phyloP scores from a whole-genome alignment of 2,329 filamentous ascomycete species.

The Fusarium penzigii region DNA sequence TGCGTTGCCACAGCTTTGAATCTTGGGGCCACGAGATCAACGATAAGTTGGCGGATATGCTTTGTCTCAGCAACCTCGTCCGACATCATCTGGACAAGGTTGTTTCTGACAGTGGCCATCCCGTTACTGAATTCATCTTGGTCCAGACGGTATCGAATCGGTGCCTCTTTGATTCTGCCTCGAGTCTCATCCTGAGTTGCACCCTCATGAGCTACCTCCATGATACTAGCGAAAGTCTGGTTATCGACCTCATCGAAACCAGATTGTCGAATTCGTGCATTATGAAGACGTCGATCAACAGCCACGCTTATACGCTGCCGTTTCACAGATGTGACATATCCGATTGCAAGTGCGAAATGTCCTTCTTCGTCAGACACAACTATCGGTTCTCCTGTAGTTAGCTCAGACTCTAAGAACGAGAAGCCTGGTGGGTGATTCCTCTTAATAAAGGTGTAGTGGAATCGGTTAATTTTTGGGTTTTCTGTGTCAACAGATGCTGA shows the following conservation, averaged over 20 bases:
- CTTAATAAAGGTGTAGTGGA: constrained; percentile 82
- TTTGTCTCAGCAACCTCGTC: constrained; percentile 69
- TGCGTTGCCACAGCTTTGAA: constrained; percentile 70
- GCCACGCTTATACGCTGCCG: constrained; percentile 80
- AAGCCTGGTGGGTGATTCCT: constrained; percentile 61
- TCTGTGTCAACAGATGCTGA: constrained; percentile 69
- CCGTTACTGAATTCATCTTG: constrained; percentile 99
- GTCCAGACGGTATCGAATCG: constrained; percentile 79
- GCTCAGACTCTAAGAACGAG: constrained; percentile 89
- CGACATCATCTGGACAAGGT: constrained; percentile 89
- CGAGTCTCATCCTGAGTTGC: constrained; percentile 52
- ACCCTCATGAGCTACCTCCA: constrained; percentile 71
- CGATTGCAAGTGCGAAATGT: constrained; percentile 92
- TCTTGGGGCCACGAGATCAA: constrained; percentile 71
- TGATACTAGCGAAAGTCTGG: constrained; percentile 87
- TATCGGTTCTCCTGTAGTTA: constrained; percentile 83
- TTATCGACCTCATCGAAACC: constrained; percentile 78
- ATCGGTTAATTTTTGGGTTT: constrained; percentile 86
- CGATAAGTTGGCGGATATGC: constrained; percentile 75
- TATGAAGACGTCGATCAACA: constrained; percentile 87
- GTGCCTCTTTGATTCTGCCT: constrained; percentile 52
- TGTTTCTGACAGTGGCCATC: constrained; percentile 93
- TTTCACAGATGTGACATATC: constrained; percentile 79
- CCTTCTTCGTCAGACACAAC: constrained; percentile 96
- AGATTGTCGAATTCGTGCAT: constrained; percentile 72